phyloP scores from a whole-genome alignment of 129 eudicot genomes.

The Arctium lappa region DNA sequence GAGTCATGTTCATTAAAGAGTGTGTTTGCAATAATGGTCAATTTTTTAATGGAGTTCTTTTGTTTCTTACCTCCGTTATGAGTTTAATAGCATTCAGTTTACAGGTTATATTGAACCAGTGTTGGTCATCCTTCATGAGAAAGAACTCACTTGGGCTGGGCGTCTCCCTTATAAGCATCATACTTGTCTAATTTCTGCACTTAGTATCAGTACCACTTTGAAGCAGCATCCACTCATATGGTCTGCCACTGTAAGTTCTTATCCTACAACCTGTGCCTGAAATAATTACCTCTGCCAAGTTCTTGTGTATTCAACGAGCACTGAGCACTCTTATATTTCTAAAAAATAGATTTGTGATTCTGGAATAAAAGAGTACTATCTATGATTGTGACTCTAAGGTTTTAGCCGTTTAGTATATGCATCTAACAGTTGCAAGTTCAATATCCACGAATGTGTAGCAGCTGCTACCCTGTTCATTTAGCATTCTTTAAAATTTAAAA shows the following conservation, averaged over 20 bases:
- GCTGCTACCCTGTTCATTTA: background rate
- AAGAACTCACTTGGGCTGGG: conserved; percentile 98
- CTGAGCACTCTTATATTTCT: background rate
- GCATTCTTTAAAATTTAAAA: background rate
- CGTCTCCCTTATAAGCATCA: conserved; percentile 94
- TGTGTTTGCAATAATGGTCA: background rate
- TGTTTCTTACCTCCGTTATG: conserved; percentile 11
- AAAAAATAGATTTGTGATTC: background rate
- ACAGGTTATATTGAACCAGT: conserved; percentile 96
- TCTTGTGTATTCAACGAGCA: background rate
- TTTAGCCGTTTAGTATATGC: background rate
- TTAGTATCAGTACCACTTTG: conserved; percentile 83
- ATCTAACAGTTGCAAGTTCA: background rate
- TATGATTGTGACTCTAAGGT: background rate
- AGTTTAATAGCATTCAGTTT: conserved; percentile 19
- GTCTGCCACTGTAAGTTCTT: conserved; percentile 79
- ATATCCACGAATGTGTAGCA: background rate
- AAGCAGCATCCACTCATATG: conserved; percentile 98
- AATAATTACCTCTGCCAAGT: background rate
- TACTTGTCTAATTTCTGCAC: conserved; percentile 87
- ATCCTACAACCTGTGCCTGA: background rate
- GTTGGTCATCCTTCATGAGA: conserved; percentile 90
- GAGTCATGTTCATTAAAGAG: conserved; percentile 3
- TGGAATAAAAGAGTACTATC: conserved; percentile 5
- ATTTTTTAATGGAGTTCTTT: background rate